Evolutionary conservation across 305 asterid species (phyloP), one percentile per base, ranked within the genome.

Genomic region (Fraxinus baroniana): DNA sequence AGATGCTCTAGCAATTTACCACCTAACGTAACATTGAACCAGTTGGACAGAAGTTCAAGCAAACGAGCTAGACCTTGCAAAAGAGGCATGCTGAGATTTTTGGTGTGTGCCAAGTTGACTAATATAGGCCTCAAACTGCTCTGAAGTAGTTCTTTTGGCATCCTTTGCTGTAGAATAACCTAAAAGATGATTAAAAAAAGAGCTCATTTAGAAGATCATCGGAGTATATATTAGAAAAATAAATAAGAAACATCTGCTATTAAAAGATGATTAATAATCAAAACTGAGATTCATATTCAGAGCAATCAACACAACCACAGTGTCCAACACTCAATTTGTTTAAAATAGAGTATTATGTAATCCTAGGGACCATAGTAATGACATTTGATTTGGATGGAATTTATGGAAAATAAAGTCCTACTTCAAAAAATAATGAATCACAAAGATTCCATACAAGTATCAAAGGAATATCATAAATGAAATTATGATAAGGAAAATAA

Each of bases 1-100:
- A 97, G 98, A 89, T 97, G 99, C 90, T 97, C 99, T 90, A 97
- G 88, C 91, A 97, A 86, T 87, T 97, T 97, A 76, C 98, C 98
- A 84, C 99, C 99, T 87, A 97, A 90, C 85, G 99, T 95, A 82
- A 97, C 98, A 89, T 95, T 97, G 89, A 97, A 97, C 99, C 99
- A 97, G 85, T 88, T 97, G 78, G 99, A 94, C 55, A 97, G 92
- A 83, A 97, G 98, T 88, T 97, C 99, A 84, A 97, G 98, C 83
- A 97, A 89, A 71, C 98, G 97, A 52, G 98, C 99, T 83, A 97
- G 95, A 81, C 99, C 99, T 93, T 93, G 99, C 89, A 97, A 85
- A 80, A 97, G 98, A 84, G 99, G 97, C 97, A 97, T 97, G 93
- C 92, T 95, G 86, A 97, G 98, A 88, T 95, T 97, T 88, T 97